Percentiles rank a stretch among this genome's conserved stretches.
Conservation (phyloP, 352 stramenopile species). For the Pythium angustatum region DNA sequence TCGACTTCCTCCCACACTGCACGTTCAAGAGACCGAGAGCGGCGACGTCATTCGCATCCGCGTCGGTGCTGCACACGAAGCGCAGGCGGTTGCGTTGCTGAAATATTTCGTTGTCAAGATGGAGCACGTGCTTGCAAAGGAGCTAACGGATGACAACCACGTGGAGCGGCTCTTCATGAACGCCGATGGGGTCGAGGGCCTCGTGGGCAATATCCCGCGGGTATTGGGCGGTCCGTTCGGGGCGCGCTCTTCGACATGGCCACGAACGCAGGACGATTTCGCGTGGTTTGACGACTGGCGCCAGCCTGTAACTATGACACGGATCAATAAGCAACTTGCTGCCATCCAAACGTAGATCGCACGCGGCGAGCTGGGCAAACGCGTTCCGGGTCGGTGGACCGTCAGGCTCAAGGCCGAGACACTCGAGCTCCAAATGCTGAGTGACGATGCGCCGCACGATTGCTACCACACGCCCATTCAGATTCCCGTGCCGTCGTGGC, state of each 20-base stretch:
- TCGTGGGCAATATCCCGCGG: not conserved
- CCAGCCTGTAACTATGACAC: not conserved
- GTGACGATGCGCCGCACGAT: not conserved
- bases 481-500: not conserved
- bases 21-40: slow-evolving; percentile 14
- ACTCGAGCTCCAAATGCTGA: not conserved
- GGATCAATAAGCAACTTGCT: not conserved
- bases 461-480: not conserved
- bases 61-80: not conserved
- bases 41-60: slow-evolving; percentile 26
- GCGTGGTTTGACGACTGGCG: not conserved
- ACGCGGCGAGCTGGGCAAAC: not conserved
- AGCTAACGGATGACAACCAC: not conserved
- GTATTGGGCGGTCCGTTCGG: not conserved
- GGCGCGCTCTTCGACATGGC: not conserved
- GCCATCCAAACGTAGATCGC: not conserved
- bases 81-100: not conserved
- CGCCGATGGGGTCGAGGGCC: not conserved
- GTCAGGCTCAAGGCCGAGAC: not conserved
- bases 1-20: slow-evolving; percentile 20
- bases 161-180: not conserved
- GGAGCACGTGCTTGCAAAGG: not conserved
- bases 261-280: not conserved
- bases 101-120: not conserved
- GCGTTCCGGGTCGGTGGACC: not conserved